A percentile compares a stretch with the other conserved stretches of the same genome.
phyloP scores from a whole-genome alignment of 306 rosid species.

The Nissolia schottii region DNA sequence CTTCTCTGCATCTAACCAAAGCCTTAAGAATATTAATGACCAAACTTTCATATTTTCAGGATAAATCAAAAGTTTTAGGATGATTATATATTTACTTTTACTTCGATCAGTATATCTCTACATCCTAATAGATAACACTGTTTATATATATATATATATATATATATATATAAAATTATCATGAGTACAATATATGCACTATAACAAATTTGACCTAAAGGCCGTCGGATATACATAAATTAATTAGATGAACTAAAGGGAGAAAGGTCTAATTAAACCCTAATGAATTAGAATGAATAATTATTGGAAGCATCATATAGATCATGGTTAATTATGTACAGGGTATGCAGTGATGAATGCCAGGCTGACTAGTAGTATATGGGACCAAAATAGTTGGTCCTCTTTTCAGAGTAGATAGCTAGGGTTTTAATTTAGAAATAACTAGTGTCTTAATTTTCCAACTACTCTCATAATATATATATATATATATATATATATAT shows the following conservation, averaged over 20 bases:
- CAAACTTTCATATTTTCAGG: too few species aligned
- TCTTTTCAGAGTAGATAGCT: neutral
- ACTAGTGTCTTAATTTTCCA: constrained; percentile 22
- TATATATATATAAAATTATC: too few species aligned
- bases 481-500: too few species aligned
- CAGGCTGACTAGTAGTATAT: neutral
- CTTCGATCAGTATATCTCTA: too few species aligned
- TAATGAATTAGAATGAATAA: neutral
- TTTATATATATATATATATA: too few species aligned
- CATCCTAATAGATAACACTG: too few species aligned
- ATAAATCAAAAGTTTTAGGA: too few species aligned
- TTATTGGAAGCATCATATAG: neutral
- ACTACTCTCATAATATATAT: constrained; percentile 15
- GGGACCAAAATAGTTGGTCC: constrained; percentile 16
- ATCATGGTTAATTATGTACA: neutral
- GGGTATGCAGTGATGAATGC: neutral
- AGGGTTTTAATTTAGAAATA: neutral
- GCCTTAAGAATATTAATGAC: too few species aligned
- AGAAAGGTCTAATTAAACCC: neutral
- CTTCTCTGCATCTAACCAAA: too few species aligned
- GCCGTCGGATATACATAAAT: neutral
- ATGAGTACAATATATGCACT: too few species aligned
- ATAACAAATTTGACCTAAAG: too few species aligned
- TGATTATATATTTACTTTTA: neutral
- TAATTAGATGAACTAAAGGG: neutral